Base-by-base conservation (phyloP, 2,329 filamentous ascomycete species). In the Aspergillus sp. region DNA sequence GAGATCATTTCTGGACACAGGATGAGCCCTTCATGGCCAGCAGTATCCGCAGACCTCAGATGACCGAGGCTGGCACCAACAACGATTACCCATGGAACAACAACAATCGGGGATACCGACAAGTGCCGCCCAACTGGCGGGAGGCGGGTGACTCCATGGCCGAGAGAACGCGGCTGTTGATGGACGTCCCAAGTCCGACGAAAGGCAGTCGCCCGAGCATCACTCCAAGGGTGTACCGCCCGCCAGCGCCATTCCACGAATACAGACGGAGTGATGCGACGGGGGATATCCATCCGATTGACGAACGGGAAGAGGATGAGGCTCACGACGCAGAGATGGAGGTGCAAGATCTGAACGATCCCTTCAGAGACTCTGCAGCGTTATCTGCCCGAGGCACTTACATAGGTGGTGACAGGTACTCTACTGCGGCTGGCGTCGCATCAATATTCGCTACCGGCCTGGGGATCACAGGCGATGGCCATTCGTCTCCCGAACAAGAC, bases 231-330 rank as follows among this genome's bases (percentile, higher is more conserved):
- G 58, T 68, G 30, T 72, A 72, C 38, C 55, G 63, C 5, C 74
- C 73, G 44, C 73, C 72, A 3, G 70, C 73, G 17, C 66, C 70
- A 42, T 80, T 78, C 58, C 77, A 80, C 30, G 78, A 81, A 47
- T 72, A 69, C 41, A 73, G 79, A 47, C 68, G 76, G 30, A 77
- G 72, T 51, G 75, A 78, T 16, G 76, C 76, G 7, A 77, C 79
- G 30, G 78, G 79, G 3, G 72, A 76, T 20, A 86, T 86, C 22
- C 83, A 85, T 62, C 81, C 82, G 0, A 87, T 87, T 43, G 82
- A 84, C 35, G 82, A 84, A 62, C 70, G 78, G 11, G 83, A 86
- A 53, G 83, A 85, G 56, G 80, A 84, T 47, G 80, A 82, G 52
- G 73, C 74, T 14, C 42, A 51, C 13, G 16, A 24, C 10, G 26